Percentiles rank a stretch among this genome's conserved stretches.
Conservation (phyloP, 176 grass and related monocot species). For the Ananas comosus region DNA sequence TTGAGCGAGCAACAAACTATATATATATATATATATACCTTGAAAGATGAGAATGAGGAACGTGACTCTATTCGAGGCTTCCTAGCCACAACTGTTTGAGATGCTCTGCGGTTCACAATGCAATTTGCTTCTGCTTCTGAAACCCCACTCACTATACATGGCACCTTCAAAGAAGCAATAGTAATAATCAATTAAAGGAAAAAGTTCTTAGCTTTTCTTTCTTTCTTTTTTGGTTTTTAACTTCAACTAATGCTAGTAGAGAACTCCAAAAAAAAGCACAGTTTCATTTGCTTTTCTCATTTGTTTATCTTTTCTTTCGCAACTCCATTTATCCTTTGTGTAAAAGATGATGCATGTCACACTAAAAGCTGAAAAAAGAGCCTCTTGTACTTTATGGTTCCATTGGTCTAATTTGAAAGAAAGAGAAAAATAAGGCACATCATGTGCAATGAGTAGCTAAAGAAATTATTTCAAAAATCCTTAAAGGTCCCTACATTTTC, state of each 20-base stretch:
- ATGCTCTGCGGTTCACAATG: slow-evolving; percentile 19
- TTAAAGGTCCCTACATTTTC: not conserved
- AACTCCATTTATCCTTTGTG: slow-evolving; percentile 15
- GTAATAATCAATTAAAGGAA: not conserved
- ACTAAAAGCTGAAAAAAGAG: slow-evolving; percentile 59
- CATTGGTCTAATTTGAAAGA: slow-evolving; percentile 17
- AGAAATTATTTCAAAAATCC: not conserved
- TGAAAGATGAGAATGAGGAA: slow-evolving; percentile 67
- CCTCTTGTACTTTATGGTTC: slow-evolving; percentile 18
- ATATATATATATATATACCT: slow-evolving; percentile 20
- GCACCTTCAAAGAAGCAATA: slow-evolving; percentile 26
- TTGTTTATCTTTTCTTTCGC: not conserved
- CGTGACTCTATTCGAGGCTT: slow-evolving; percentile 39
- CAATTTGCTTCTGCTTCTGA: slow-evolving; percentile 27
- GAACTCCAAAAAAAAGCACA: slow-evolving; percentile 17
- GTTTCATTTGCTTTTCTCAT: not conserved
- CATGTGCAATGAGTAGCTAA: not conserved
- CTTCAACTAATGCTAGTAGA: not conserved
- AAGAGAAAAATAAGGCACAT: not conserved
- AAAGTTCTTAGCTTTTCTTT: not conserved
- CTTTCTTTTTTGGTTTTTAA: not conserved
- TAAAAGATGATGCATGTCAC: slow-evolving; percentile 45
- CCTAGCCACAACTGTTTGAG: slow-evolving; percentile 17
- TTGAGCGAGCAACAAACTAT: not conserved
- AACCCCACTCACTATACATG: slow-evolving; percentile 26